Evolutionary conservation across 2,329 filamentous ascomycete species (phyloP).

Genomic region (Fusarium odoratissimum): DNA sequence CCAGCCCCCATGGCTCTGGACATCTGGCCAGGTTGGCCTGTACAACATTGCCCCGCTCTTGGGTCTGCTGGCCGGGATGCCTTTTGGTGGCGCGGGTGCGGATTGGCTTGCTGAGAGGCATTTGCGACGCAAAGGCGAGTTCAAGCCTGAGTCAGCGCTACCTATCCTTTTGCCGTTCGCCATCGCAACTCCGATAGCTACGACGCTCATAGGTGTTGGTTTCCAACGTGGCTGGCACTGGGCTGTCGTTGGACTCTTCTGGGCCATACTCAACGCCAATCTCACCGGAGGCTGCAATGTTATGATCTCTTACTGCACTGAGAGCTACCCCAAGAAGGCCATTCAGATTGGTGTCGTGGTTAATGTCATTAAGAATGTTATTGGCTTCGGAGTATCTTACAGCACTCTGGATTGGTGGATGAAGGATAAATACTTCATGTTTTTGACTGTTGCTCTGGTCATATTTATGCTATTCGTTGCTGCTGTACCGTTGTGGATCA

Average conservation of each 20-base stretch:
- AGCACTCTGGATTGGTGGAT: neutral
- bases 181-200: neutral
- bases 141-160: neutral
- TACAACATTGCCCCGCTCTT: neutral
- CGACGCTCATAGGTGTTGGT: neutral
- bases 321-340: neutral
- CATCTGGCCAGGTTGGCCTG: neutral
- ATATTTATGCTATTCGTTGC: neutral
- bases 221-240: neutral
- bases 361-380: neutral
- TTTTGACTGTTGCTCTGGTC: neutral
- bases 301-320: neutral
- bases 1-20: neutral
- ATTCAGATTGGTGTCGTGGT: neutral
- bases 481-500: rapidly evolving
- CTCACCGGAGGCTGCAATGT: neutral
- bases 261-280: neutral
- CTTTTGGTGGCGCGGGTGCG: neutral
- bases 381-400: neutral
- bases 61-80: neutral
- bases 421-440: neutral
- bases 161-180: neutral
- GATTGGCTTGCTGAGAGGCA: neutral
- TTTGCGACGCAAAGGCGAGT: neutral
- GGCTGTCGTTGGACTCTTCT: neutral